Percentiles rank a stretch among this genome's conserved stretches.
These are phyloP conservation scores for Pterocarpus macrocarpus DNA, from an alignment of 306 rosid genomes.

Conservation along the genomic window DNA sequence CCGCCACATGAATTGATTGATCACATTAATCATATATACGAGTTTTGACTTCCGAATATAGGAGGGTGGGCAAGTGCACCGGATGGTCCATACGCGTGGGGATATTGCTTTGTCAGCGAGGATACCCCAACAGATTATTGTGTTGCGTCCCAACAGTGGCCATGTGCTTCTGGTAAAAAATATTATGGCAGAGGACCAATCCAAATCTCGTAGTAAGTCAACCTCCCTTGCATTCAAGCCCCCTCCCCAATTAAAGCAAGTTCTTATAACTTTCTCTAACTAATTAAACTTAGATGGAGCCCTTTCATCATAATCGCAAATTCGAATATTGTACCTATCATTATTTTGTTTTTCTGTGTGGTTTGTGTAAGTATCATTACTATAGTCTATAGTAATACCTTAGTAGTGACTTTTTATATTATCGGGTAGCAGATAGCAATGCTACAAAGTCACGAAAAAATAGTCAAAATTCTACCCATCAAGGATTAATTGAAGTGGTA, in stretches of 20 bases:
- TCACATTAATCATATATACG: not conserved
- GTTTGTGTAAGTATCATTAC: too few species aligned
- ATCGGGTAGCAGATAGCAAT: too few species aligned
- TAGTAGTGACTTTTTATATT: too few species aligned
- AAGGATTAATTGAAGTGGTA: too few species aligned
- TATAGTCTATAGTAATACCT: too few species aligned
- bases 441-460: too few species aligned
- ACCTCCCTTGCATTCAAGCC: not conserved
- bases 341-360: too few species aligned
- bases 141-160: slow-evolving; percentile 43
- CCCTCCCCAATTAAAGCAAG: not conserved
- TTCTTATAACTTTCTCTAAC: not conserved
- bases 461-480: too few species aligned
- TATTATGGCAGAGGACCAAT: slow-evolving; percentile 83
- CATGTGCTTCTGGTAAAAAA: slow-evolving; percentile 63
- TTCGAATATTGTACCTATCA: not conserved
- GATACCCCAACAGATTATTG: slow-evolving; percentile 41
- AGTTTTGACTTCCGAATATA: not conserved
- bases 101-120: slow-evolving; percentile 66
- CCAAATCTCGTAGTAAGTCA: slow-evolving; percentile 63
- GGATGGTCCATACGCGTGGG: slow-evolving; percentile 76
- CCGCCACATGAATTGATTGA: not conserved
- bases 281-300: not conserved
- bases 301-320: not conserved
- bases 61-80: slow-evolving; percentile 77